Evolutionary conservation across 1,284 basidiomycete species (phyloP).

Genomic region (Termitomyces sp.): DNA sequence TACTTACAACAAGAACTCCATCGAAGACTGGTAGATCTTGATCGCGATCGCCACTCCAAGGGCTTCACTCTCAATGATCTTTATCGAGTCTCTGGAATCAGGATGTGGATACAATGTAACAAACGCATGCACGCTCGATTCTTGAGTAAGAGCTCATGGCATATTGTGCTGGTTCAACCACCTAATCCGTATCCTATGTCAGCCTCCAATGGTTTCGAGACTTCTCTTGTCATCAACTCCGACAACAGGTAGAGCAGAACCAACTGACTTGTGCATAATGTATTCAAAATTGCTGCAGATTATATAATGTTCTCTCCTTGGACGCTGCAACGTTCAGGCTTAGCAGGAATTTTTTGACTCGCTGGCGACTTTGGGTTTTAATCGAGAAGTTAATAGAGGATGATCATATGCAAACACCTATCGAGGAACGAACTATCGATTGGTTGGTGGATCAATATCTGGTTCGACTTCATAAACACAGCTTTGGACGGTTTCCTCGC

Average conservation of each 20-base stretch:
- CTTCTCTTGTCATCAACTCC: slow-evolving; percentile 16
- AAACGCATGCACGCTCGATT: slow-evolving; percentile 39
- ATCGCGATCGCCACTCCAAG: slow-evolving; percentile 16
- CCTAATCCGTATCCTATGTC: background rate
- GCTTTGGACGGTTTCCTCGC: slow-evolving; percentile 30
- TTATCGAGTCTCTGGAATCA: slow-evolving; percentile 25
- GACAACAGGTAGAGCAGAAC: slow-evolving; percentile 8
- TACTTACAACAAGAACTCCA: slow-evolving; percentile 38
- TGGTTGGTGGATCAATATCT: slow-evolving; percentile 40
- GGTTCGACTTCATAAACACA: slow-evolving; percentile 26
- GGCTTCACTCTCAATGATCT: slow-evolving; percentile 31
- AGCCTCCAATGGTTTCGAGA: slow-evolving; percentile 23
- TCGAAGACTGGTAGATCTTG: slow-evolving; percentile 24
- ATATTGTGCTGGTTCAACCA: background rate
- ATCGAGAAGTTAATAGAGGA: slow-evolving; percentile 30
- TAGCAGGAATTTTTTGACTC: slow-evolving; percentile 44
- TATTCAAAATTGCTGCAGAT: slow-evolving; percentile 2
- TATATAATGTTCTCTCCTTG: slow-evolving; percentile 39
- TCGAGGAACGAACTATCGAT: slow-evolving; percentile 37
- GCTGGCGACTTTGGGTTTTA: slow-evolving; percentile 30
- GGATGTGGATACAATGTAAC: slow-evolving; percentile 34
- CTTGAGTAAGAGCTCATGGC: slow-evolving; percentile 23
- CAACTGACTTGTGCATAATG: slow-evolving; percentile 20
- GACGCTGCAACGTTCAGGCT: slow-evolving; percentile 34
- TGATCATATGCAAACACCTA: slow-evolving; percentile 25